Percentiles rank a stretch among this genome's conserved stretches.
Evolutionary conservation across 129 eudicot genomes (phyloP).

Genomic region (Flaveria robusta): DNA sequence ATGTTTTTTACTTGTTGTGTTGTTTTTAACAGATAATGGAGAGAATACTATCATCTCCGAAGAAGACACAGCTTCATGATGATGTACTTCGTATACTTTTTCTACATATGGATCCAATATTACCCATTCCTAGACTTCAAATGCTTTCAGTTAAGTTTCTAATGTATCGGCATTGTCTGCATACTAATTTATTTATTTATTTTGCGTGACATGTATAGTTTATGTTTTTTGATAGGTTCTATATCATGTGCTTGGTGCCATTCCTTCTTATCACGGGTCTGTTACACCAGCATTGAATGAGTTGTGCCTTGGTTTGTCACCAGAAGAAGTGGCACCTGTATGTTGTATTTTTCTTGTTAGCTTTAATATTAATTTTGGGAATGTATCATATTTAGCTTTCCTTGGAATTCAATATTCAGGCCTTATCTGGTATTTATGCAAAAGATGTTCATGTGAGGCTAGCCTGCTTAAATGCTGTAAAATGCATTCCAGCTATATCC

Average conservation of each 20-base stretch:
- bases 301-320: constrained; percentile 88
- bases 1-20: background rate
- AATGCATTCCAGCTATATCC: constrained; percentile 93
- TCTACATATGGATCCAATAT: constrained; percentile 84
- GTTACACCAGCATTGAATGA: constrained; percentile 91
- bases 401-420: constrained; percentile 46
- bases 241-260: constrained; percentile 88
- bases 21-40: constrained; percentile 66
- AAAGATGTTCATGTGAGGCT: constrained; percentile 91
- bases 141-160: constrained; percentile 86
- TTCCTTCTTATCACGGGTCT: constrained; percentile 89
- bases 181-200: background rate
- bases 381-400: constrained; percentile 4
- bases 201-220: constrained; percentile 21
- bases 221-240: constrained; percentile 63
- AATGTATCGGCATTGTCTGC: background rate
- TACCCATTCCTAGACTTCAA: constrained; percentile 89
- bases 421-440: constrained; percentile 91
- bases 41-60: constrained; percentile 79
- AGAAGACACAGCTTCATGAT: constrained; percentile 91
- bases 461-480: constrained; percentile 94
- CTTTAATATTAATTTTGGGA: background rate
- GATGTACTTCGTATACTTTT: constrained; percentile 80
- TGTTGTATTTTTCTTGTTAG: constrained; percentile 27
- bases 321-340: constrained; percentile 89